A percentile compares a stretch with the other conserved stretches of the same genome.
phyloP scores from a whole-genome alignment of 116 monocot genomes.

The Trichopus zeylanicus region DNA sequence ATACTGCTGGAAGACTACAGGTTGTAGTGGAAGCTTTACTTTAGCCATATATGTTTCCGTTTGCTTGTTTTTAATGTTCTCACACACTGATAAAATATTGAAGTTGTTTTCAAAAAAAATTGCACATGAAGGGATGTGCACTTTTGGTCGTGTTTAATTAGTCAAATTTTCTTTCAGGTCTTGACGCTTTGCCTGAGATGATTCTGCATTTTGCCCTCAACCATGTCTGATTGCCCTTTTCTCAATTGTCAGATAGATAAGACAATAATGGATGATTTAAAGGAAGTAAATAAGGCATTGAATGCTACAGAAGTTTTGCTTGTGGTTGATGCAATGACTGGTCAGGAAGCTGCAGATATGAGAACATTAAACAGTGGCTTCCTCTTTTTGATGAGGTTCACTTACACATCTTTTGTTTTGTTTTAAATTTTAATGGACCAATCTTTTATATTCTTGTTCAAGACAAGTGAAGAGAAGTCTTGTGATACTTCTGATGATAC shows the following conservation, averaged over 20 bases:
- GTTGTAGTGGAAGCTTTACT: conserved; percentile 22
- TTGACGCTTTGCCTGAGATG: background rate
- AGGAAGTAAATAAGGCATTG: conserved; percentile 66
- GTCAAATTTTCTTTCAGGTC: no score
- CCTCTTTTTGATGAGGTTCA: background rate
- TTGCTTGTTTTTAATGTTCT: background rate
- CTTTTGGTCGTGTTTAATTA: no score
- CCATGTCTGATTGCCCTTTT: background rate
- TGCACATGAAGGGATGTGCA: no score
- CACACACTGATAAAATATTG: no score
- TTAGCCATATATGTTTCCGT: background rate
- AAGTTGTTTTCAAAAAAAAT: no score
- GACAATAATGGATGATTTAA: conserved; percentile 94
- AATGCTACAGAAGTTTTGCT: conserved; percentile 91
- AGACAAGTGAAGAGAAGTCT: no score
- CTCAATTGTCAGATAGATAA: conserved; percentile 70
- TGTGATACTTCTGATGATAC: no score
- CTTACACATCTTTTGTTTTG: background rate
- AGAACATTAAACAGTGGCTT: background rate
- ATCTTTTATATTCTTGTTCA: background rate
- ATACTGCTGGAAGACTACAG: conserved; percentile 97
- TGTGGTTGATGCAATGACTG: conserved; percentile 99
- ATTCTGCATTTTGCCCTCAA: background rate
- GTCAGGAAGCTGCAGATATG: conserved; percentile 95
- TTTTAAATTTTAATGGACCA: background rate